Percentiles rank a stretch among this genome's conserved stretches.
These are phyloP conservation scores for Pugionium cornutum DNA, from an alignment of 345 rosid species.

Conservation along the genomic window DNA sequence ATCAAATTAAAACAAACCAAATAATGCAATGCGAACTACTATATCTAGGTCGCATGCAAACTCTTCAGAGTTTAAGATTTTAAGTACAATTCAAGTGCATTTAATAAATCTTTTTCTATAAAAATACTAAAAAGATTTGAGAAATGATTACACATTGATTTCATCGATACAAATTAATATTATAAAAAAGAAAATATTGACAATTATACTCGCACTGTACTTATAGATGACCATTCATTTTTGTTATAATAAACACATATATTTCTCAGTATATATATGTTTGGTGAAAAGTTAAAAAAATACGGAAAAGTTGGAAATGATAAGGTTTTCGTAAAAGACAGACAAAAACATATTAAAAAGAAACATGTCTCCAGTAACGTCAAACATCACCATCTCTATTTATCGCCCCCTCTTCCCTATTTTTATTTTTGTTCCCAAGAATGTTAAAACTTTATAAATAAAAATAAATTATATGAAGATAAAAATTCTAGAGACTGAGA, in stretches of 20 bases:
- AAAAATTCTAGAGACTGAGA: constrained; percentile 21
- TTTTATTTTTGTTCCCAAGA: constrained; percentile 11
- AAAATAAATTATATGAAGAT: constrained; percentile 14
- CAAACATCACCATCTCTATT: constrained; percentile 39
- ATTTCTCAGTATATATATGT: not conserved
- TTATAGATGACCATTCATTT: no score
- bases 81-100: no score
- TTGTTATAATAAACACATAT: not conserved
- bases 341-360: constrained; percentile 33
- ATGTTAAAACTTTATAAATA: constrained; percentile 1
- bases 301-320: constrained; percentile 29
- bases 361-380: constrained; percentile 37
- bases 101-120: no score
- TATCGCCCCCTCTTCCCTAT: constrained; percentile 10
- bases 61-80: no score
- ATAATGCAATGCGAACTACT: no score
- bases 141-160: no score
- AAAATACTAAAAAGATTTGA: no score
- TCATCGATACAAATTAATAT: no score
- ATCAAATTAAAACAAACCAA: no score
- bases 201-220: no score
- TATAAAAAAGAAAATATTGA: no score
- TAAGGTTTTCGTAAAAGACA: constrained; percentile 26
- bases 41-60: no score
- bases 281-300: constrained; percentile 33